Conservation (phyloP, 2,329 filamentous ascomycete genomes). For the Chalaropsis ovoidea region DNA sequence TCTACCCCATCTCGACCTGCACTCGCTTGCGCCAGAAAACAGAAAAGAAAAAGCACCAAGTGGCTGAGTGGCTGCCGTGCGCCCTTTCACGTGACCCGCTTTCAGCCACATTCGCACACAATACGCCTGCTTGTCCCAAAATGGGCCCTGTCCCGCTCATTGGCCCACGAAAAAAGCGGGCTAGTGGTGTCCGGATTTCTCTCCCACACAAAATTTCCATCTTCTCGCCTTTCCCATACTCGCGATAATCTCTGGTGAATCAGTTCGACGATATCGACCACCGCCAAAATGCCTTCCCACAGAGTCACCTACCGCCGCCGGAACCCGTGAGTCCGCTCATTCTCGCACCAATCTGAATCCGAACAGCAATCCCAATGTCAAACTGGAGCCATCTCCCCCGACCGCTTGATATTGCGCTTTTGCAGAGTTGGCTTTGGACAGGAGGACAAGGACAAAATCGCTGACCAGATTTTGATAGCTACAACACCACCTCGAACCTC, state of each 20-base stretch:
- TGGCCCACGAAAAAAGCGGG: constrained; percentile 26
- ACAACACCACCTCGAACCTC: constrained; percentile 98
- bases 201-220: constrained; percentile 39
- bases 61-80: constrained; percentile 23
- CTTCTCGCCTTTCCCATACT: constrained; percentile 27
- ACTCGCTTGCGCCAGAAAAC: no score
- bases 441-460: background rate
- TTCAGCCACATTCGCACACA: constrained; percentile 23
- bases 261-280: constrained; percentile 32
- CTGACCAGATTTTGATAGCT: constrained; percentile 44
- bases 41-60: background rate
- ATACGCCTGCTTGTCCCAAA: constrained; percentile 20
- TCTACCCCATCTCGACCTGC: background rate
- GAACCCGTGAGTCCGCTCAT: constrained; percentile 56
- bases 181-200: constrained; percentile 26
- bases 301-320: constrained; percentile 63
- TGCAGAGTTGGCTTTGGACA: constrained; percentile 1
- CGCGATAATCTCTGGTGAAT: constrained; percentile 29
- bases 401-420: background rate
- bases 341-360: background rate
- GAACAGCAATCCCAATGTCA: background rate
- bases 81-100: constrained; percentile 24
- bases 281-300: constrained; percentile 49
- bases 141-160: constrained; percentile 25
- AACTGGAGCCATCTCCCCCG: constrained; percentile 26